These are phyloP conservation scores for Miscanthus sacchariflorus DNA, from an alignment of 202 grass and related monocot species.

Conservation along the genomic window DNA sequence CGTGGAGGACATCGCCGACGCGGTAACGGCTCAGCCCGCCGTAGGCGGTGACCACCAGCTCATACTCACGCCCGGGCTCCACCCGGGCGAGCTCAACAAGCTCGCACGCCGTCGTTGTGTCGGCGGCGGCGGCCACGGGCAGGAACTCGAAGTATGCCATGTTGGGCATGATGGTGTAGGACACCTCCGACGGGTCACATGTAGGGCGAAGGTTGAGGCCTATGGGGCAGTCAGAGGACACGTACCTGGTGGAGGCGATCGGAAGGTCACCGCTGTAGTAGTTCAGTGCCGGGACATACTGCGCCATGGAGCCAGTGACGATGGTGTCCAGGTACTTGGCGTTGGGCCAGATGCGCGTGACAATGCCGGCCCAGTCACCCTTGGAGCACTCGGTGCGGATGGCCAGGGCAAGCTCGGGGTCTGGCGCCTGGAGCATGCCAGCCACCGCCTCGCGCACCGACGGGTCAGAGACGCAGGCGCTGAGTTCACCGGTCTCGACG, in stretches of 20 bases:
- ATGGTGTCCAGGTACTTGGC: not conserved
- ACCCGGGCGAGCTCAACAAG: not conserved
- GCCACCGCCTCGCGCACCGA: no score
- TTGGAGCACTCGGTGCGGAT: not conserved
- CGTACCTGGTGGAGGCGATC: not conserved
- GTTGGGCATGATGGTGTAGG: constrained; percentile 80
- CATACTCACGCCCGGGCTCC: not conserved
- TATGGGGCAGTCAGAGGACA: constrained; percentile 46
- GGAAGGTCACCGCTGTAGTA: not conserved
- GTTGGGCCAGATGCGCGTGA: not conserved
- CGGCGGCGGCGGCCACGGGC: constrained; percentile 23
- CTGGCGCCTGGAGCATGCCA: no score
- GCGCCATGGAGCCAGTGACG: not conserved
- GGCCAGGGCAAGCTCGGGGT: no score
- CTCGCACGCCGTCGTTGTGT: not conserved
- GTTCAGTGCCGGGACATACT: not conserved
- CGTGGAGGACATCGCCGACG: not conserved
- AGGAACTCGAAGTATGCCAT: constrained; percentile 84
- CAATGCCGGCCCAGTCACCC: not conserved
- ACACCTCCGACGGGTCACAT: constrained; percentile 46
- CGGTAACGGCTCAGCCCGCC: not conserved
- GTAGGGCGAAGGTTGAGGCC: not conserved
- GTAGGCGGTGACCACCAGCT: not conserved
- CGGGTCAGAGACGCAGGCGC: no score
- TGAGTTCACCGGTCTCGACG: no score